phyloP scores from a whole-genome alignment of 2,329 filamentous ascomycete species.

The Exophiala xenobiotica region DNA sequence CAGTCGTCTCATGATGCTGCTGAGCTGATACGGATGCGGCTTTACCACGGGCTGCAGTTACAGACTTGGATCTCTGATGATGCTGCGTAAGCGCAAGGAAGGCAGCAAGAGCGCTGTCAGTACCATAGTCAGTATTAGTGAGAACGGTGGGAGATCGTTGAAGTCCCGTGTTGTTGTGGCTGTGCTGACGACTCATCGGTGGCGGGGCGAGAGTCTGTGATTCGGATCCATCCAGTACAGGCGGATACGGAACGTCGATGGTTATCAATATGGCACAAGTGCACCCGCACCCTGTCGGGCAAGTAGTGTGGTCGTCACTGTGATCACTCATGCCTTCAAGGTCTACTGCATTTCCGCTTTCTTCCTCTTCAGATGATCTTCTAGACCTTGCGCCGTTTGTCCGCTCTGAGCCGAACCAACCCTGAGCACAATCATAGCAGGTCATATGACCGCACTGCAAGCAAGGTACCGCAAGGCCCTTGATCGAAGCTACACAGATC shows the following conservation, averaged over 20 bases:
- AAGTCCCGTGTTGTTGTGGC: slow-evolving; percentile 4
- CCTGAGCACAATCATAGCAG: slow-evolving; percentile 46
- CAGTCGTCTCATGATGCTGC: background rate
- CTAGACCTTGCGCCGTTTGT: slow-evolving; percentile 6
- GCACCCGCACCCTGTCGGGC: slow-evolving; percentile 51
- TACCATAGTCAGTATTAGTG: background rate
- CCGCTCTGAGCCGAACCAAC: slow-evolving; percentile 39
- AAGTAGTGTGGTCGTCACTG: slow-evolving; percentile 29
- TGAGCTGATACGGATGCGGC: slow-evolving; percentile 2
- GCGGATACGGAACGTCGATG: slow-evolving; percentile 37
- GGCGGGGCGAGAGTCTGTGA: slow-evolving; percentile 5
- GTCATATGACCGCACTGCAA: slow-evolving; percentile 49
- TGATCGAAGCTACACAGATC: slow-evolving; percentile 44
- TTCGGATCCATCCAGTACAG: background rate
- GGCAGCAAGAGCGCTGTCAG: slow-evolving; percentile 23
- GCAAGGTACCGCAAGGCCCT: slow-evolving; percentile 48
- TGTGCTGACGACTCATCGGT: slow-evolving; percentile 5
- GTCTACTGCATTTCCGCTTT: slow-evolving; percentile 6
- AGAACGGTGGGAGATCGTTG: slow-evolving; percentile 17
- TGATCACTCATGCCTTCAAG: slow-evolving; percentile 21
- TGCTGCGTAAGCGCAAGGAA: slow-evolving; percentile 25
- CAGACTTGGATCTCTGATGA: slow-evolving; percentile 23
- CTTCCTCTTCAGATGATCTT: slow-evolving; percentile 23
- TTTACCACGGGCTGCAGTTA: slow-evolving; percentile 9
- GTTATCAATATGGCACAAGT: slow-evolving; percentile 42